phyloP scores from a whole-genome alignment of 1,284 basidiomycete genomes.

The Pseudomicrostroma phylloplanum region DNA sequence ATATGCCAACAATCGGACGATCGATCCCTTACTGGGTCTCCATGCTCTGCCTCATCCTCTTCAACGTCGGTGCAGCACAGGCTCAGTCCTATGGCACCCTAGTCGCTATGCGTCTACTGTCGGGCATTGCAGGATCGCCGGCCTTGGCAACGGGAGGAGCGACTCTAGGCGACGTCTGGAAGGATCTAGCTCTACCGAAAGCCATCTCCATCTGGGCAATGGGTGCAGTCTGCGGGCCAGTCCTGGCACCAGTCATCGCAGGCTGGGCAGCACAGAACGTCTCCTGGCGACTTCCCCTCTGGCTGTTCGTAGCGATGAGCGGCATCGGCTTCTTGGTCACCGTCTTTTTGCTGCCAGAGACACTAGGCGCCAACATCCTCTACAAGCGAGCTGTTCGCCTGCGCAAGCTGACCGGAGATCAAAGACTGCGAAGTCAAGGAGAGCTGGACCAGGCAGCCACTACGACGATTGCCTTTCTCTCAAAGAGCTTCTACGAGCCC shows the following conservation, averaged over 20 bases:
- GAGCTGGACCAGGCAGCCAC: too few relatives aligned
- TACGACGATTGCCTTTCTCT: conserved; percentile 24
- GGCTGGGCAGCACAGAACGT: conserved; percentile 37
- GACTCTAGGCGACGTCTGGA: conserved; percentile 31
- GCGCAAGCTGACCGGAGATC: conserved; percentile 14
- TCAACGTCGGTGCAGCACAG: conserved; percentile 25
- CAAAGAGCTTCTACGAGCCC: too few relatives aligned
- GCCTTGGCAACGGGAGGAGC: conserved; percentile 49
- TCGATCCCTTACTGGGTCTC: conserved; percentile 22
- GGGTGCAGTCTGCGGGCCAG: conserved; percentile 28
- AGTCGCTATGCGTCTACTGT: conserved; percentile 45
- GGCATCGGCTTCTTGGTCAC: conserved; percentile 32
- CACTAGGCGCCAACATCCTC: conserved; percentile 19
- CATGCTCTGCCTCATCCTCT: conserved; percentile 21
- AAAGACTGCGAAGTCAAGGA: conserved; percentile 11
- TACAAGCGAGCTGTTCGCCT: conserved; percentile 17
- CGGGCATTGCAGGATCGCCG: conserved; percentile 50
- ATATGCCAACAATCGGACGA: conserved; percentile 41
- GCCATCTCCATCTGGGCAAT: conserved; percentile 17
- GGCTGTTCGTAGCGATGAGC: conserved; percentile 41
- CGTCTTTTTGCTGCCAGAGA: conserved; percentile 25
- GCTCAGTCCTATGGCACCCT: conserved; percentile 15
- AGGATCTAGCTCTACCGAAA: too few relatives aligned
- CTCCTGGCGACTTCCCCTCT: conserved; percentile 47
- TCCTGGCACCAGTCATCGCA: conserved; percentile 27